Percentiles rank a stretch among this genome's conserved stretches.
phyloP scores from a whole-genome alignment of 2,329 filamentous ascomycete genomes.

The Monilinia aucupariae region DNA sequence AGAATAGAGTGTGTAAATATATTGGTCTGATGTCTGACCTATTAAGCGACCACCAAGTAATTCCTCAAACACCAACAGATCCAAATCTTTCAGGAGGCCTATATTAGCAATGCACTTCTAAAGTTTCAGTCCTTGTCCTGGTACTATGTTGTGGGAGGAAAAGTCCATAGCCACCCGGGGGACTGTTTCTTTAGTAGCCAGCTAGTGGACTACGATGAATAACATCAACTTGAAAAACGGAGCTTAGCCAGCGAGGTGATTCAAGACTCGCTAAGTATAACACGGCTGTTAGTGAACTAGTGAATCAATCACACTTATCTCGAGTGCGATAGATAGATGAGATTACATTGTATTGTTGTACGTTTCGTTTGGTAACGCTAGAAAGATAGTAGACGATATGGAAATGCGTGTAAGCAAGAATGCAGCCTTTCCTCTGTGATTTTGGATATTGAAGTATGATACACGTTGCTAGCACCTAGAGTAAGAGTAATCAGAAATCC shows the following conservation, averaged over 20 bases:
- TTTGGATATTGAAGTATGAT: neutral
- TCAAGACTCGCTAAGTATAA: neutral
- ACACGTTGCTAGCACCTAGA: constrained; percentile 25
- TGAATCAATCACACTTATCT: neutral
- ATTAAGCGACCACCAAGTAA: too few relatives aligned
- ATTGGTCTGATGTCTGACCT: too few relatives aligned
- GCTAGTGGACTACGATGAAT: neutral
- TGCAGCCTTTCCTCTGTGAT: neutral
- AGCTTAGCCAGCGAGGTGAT: neutral
- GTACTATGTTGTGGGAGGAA: too few relatives aligned
- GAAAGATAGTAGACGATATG: neutral
- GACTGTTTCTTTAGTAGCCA: neutral
- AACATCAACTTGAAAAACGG: neutral
- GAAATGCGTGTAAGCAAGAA: neutral
- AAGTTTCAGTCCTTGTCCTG: too few relatives aligned
- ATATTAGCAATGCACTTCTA: too few relatives aligned
- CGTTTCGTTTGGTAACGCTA: neutral
- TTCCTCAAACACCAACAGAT: too few relatives aligned
- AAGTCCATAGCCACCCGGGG: neutral
- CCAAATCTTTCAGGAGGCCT: too few relatives aligned
- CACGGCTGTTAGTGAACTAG: neutral
- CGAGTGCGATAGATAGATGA: too few relatives aligned
- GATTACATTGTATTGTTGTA: neutral
- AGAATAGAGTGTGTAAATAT: too few relatives aligned
- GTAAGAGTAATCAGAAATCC: constrained; percentile 34